Conservation (phyloP, 1,284 basidiomycete species). For the Mycocalia duriaeana region DNA sequence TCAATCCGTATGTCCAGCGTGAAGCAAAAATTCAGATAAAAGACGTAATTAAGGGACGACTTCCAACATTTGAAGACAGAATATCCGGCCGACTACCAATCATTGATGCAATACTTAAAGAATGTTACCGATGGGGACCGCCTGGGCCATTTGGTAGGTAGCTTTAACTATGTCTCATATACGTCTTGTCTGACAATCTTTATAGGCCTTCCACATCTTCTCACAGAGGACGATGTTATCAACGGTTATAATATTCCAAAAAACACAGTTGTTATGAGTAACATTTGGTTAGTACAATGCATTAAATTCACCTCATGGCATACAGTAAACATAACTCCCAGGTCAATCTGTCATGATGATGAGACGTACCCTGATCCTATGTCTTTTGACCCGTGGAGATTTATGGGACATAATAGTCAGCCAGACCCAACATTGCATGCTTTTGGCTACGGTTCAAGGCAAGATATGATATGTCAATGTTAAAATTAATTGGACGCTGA, state of each 20-base stretch:
- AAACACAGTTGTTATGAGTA: conserved; percentile 2
- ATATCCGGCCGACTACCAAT: conserved; percentile 3
- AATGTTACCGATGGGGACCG: conserved; percentile 8
- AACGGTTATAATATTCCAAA: neutral
- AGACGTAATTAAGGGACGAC: neutral
- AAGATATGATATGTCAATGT: neutral
- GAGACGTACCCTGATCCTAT: neutral
- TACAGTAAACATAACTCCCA: neutral
- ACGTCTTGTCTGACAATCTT: neutral
- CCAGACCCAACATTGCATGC: neutral
- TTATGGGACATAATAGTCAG: neutral
- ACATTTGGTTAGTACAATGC: neutral
- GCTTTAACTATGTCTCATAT: neutral
- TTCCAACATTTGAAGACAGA: conserved; percentile 6
- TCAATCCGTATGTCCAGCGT: conserved; percentile 3
- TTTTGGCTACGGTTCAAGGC: conserved; percentile 1
- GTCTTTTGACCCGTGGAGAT: neutral
- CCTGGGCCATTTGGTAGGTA: neutral
- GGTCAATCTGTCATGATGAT: neutral
- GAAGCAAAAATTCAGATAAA: conserved; percentile 2
- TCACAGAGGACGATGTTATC: conserved; percentile 1
- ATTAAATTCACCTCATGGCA: neutral
- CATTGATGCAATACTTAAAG: conserved; percentile 4
- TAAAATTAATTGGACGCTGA: neutral
- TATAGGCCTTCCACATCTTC: neutral